Evolutionary conservation across 2,329 filamentous ascomycete genomes (phyloP).

Genomic region (Aspergillus puulaauensis): DNA sequence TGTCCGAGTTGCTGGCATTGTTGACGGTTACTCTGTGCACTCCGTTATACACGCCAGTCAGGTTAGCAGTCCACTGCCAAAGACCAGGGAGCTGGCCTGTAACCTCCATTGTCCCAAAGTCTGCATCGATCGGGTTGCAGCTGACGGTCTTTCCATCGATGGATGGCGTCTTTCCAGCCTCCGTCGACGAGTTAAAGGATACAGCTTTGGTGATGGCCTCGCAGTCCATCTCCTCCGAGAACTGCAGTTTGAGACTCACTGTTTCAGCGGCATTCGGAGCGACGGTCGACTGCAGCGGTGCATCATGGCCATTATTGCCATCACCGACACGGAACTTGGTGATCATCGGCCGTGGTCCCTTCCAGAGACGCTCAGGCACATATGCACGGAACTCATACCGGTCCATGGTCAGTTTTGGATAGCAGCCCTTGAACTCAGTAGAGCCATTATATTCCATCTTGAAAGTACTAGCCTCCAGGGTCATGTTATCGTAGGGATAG

Average conservation of each 20-base stretch:
- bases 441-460: constrained; percentile 32
- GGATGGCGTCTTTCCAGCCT: constrained; percentile 49
- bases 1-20: too few relatives aligned
- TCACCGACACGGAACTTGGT: constrained; percentile 63
- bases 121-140: constrained; percentile 43
- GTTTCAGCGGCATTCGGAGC: constrained; percentile 41
- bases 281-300: constrained; percentile 53
- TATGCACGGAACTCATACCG: constrained; percentile 37
- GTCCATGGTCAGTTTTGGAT: constrained; percentile 52
- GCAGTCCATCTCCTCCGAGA: constrained; percentile 63
- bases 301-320: constrained; percentile 40
- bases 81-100: too few relatives aligned
- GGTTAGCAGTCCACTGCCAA: constrained; percentile 54
- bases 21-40: constrained; percentile 60
- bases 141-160: constrained; percentile 45
- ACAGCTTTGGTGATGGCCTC: constrained; percentile 52
- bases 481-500: constrained; percentile 59
- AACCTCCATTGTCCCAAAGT: constrained; percentile 37
- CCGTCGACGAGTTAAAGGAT: constrained; percentile 54
- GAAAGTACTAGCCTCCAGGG: constrained; percentile 46
- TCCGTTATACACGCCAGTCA: constrained; percentile 60
- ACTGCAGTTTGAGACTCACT: constrained; percentile 48
- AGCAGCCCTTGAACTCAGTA: constrained; percentile 54
- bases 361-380: constrained; percentile 44
- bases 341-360: constrained; percentile 57